A percentile compares a stretch with the other conserved stretches of the same genome.
Conservation (phyloP, 768 basidiomycete genomes). For the Gloeopeniophorella convolvens region DNA sequence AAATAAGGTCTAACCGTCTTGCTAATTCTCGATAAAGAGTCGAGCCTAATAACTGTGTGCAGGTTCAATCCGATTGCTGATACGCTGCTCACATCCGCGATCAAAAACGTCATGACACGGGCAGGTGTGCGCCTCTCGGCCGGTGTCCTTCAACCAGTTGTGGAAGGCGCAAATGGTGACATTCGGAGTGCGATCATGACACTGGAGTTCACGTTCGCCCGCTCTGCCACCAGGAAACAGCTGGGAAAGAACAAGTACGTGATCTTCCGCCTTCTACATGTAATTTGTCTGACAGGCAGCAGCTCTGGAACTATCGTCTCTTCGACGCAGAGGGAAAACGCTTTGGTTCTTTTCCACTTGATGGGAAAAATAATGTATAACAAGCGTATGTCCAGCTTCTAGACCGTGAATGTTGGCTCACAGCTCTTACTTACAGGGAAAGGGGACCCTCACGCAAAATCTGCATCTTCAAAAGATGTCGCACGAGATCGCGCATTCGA, state of each 20-base stretch:
- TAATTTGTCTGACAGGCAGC: slow-evolving; percentile 17
- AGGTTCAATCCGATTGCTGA: slow-evolving; percentile 93
- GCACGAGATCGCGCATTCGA: slow-evolving; percentile 56
- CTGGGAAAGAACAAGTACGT: slow-evolving; percentile 28
- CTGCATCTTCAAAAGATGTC: slow-evolving; percentile 54
- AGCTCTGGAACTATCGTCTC: slow-evolving; percentile 45
- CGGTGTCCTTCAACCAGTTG: slow-evolving; percentile 66
- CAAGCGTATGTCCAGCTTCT: slow-evolving; percentile 56
- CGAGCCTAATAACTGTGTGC: slow-evolving; percentile 5
- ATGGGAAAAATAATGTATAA: slow-evolving; percentile 93
- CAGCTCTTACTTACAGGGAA: slow-evolving; percentile 48
- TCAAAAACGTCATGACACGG: slow-evolving; percentile 47
- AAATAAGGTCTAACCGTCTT: slow-evolving; percentile 57
- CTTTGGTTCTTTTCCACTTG: slow-evolving; percentile 83
- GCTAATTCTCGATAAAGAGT: background rate
- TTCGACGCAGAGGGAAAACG: slow-evolving; percentile 78
- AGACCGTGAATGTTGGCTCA: background rate
- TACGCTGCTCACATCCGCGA: slow-evolving; percentile 75
- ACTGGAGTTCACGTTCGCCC: slow-evolving; percentile 75
- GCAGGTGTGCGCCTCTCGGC: slow-evolving; percentile 41
- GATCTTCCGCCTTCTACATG: slow-evolving; percentile 18
- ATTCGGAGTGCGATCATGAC: slow-evolving; percentile 92
- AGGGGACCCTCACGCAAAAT: slow-evolving; percentile 55
- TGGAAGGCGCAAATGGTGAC: slow-evolving; percentile 82
- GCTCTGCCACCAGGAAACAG: slow-evolving; percentile 32